Base-by-base conservation (phyloP, 2,329 filamentous ascomycete species). In the Dryadomyces quercus-mongolicae region DNA sequence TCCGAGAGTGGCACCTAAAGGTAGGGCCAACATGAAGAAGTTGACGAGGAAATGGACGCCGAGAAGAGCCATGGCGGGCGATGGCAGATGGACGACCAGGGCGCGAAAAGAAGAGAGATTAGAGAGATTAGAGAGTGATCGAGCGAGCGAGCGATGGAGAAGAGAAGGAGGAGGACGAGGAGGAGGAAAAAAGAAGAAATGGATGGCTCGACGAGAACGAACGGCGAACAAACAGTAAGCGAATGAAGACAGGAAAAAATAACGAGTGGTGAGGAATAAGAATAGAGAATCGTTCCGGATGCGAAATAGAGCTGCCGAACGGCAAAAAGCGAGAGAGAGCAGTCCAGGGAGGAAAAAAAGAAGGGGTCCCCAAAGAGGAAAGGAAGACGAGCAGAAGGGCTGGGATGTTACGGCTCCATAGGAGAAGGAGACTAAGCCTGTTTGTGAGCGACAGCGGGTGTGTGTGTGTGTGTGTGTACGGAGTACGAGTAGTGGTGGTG, bases 1-100 rank as follows among this genome's bases (percentile, higher is more conserved):
- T 49, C 74, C 76, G 9, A 60, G 47, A 1, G 58, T 60, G 9
- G 54, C 56, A 43, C 53, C 57, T 13, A 60, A 52, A 73, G 76
- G 56, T 36, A 79, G 64, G 58, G 70, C 70, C 57, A 79, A 60
- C 51, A 80, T 69, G 60, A 67, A 67, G 53, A 73, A 68, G 65
- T 76, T 79, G 64, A 53, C 44, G 18, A 49, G 6, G n/a, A 53
- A 53, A 16, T 40, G 44, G 13, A 42, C n/a, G 10, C 34, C 34
- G 36, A 53, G 38, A 31, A 36, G 16, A 9, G 18, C 44, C 36
- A 53, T 49, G 44, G 15, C 20, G 21, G 18, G 10, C 18, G 49
- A 22, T 21, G n/a, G 22, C 4, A 1, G 6, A 15, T n/a, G 22
- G 18, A 38, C 10, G 46, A 49, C 13, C 3, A 22, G 7, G 25